These are phyloP conservation scores for Blastomyces percursus DNA, from an alignment of 2,329 filamentous ascomycete species.

Conservation along the genomic window DNA sequence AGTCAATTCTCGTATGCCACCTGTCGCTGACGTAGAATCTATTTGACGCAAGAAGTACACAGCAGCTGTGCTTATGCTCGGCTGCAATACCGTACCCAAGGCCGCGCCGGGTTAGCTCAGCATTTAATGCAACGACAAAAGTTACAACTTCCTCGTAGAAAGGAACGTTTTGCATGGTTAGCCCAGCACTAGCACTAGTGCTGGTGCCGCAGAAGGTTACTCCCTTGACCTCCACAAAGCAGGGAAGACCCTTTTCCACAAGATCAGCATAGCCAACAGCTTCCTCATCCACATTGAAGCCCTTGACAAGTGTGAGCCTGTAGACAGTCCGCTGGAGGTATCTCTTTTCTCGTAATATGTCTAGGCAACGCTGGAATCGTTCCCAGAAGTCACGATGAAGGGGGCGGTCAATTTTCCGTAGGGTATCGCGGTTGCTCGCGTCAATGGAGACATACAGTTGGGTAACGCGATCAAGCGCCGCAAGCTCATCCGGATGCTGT, in stretches of 20 bases:
- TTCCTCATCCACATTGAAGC: conserved; percentile 95
- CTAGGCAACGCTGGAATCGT: conserved; percentile 79
- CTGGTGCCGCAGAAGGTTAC: conserved; percentile 94
- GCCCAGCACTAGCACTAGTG: conserved; percentile 68
- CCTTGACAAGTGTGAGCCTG: conserved; percentile 88
- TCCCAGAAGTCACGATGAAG: conserved; percentile 97
- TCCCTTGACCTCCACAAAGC: conserved; percentile 91
- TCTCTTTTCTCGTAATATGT: conserved; percentile 74
- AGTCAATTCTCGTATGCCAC: conserved; percentile 91
- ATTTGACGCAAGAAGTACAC: conserved; percentile 71
- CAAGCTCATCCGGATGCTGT: conserved; percentile 86
- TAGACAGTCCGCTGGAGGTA: conserved; percentile 87
- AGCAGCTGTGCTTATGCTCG: conserved; percentile 92
- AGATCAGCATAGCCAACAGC: conserved; percentile 81
- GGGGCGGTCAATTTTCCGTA: conserved; percentile 81
- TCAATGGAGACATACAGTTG: conserved; percentile 97
- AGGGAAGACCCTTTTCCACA: conserved; percentile 73
- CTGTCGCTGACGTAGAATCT: conserved; percentile 64
- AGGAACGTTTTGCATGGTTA: conserved; percentile 96
- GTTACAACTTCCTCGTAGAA: conserved; percentile 84
- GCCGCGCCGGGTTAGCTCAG: conserved; percentile 56
- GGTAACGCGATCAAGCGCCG: conserved; percentile 70
- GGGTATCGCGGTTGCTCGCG: conserved; percentile 75
- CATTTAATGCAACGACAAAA: conserved; percentile 67
- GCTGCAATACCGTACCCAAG: conserved; percentile 83